A percentile compares a stretch with the other conserved stretches of the same genome.
Evolutionary conservation across 352 stramenopile species (phyloP).

Genomic region (Pythium plurisporium): DNA sequence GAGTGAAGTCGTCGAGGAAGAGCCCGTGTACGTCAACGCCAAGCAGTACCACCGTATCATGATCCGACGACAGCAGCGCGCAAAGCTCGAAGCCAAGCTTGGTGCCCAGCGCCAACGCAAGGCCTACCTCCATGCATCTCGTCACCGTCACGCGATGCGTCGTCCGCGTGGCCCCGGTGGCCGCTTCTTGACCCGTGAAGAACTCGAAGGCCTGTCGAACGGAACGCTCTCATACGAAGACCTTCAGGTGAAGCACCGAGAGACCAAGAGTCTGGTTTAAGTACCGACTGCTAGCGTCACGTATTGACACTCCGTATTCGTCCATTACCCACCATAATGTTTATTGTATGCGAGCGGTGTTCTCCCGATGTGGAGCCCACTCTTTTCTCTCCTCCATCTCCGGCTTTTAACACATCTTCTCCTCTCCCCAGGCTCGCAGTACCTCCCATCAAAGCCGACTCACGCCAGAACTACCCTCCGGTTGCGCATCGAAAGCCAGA

Average conservation of each 20-base stretch:
- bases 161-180: slow-evolving; percentile 76
- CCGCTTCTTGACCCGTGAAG: slow-evolving; percentile 79
- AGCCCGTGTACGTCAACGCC: slow-evolving; percentile 88
- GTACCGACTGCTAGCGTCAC: neutral
- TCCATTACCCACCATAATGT: slow-evolving; percentile 8
- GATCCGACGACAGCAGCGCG: slow-evolving; percentile 80
- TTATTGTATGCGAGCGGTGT: slow-evolving; percentile 20
- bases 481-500: neutral
- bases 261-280: slow-evolving; percentile 24
- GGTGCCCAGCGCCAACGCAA: slow-evolving; percentile 75
- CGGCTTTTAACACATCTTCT: neutral
- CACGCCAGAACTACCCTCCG: neutral
- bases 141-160: slow-evolving; percentile 86
- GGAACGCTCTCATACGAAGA: slow-evolving; percentile 62
- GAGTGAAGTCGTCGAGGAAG: slow-evolving; percentile 68
- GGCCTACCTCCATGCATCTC: slow-evolving; percentile 83
- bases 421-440: neutral
- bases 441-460: slow-evolving; percentile 13
- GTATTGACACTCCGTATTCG: neutral
- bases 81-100: slow-evolving; percentile 85
- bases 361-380: neutral
- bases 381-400: neutral
- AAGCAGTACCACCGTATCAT: slow-evolving; percentile 91
- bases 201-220: slow-evolving; percentile 70
- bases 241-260: slow-evolving; percentile 30